These are phyloP conservation scores for Saccharomycopsis javanensis DNA, from an alignment of 805 yeast species.

Conservation along the genomic window DNA sequence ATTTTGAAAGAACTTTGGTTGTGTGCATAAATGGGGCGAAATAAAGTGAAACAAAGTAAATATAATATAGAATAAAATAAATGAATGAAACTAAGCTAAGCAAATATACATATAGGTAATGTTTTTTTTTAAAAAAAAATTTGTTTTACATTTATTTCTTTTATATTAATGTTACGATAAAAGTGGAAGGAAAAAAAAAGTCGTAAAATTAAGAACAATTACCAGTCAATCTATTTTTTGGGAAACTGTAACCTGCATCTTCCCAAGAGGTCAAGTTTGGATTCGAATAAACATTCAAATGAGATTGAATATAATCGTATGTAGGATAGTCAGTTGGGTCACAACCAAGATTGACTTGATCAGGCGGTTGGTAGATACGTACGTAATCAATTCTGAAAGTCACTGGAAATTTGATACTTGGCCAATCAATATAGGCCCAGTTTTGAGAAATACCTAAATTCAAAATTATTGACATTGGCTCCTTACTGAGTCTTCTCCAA, in stretches of 20 bases:
- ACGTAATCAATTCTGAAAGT: constrained; percentile 74
- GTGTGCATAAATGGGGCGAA: too few species aligned
- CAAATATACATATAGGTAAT: too few species aligned
- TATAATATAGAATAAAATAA: too few species aligned
- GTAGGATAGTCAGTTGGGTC: constrained; percentile 87
- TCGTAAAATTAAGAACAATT: constrained; percentile 29
- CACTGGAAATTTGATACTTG: constrained; percentile 65
- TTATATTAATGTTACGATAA: not conserved
- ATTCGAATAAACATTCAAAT: constrained; percentile 58
- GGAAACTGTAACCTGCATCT: constrained; percentile 60
- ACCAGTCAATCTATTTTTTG: constrained; percentile 51
- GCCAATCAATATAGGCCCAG: constrained; percentile 95
- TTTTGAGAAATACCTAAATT: constrained; percentile 85
- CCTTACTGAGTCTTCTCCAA: constrained; percentile 73
- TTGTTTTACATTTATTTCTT: not conserved
- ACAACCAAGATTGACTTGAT: constrained; percentile 55
- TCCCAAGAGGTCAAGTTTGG: constrained; percentile 67
- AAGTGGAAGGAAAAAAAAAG: not conserved
- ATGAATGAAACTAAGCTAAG: too few species aligned
- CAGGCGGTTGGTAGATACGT: constrained; percentile 81
- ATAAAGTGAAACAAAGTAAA: too few species aligned
- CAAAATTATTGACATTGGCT: constrained; percentile 85
- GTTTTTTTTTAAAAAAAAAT: too few species aligned
- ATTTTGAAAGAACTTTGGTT: too few species aligned
- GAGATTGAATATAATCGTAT: constrained; percentile 64